These are phyloP conservation scores for Trifolium subterraneum DNA, from an alignment of 306 rosid genomes.

Conservation along the genomic window DNA sequence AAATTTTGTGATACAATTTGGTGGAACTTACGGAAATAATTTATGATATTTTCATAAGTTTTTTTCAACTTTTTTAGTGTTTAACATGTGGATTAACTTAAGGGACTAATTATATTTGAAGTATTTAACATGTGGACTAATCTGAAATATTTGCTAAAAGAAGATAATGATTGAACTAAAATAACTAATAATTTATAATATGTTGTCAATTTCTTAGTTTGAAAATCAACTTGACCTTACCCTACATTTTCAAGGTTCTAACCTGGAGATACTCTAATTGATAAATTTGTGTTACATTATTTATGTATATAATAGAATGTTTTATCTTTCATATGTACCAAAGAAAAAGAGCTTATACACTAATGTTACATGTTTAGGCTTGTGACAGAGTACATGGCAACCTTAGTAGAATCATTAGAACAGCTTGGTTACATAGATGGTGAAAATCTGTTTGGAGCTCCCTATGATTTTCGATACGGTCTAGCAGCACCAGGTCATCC, in stretches of 20 bases:
- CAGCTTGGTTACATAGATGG: conserved; percentile 68
- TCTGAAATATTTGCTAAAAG: not conserved
- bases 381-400: conserved; percentile 73
- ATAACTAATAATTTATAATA: not conserved
- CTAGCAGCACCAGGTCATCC: conserved; percentile 78
- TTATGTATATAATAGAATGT: not conserved
- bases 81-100: not conserved
- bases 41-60: too few relatives aligned
- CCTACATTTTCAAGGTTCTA: not conserved
- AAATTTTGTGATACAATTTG: too few relatives aligned
- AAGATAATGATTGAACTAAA: not conserved
- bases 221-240: not conserved
- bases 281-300: not conserved
- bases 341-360: not conserved
- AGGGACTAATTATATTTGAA: not conserved
- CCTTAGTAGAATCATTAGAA: conserved; percentile 66
- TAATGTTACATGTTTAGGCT: conserved; percentile 46
- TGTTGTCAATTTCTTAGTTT: not conserved
- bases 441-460: conserved; percentile 83
- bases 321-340: not conserved
- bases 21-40: too few relatives aligned
- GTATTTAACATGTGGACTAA: not conserved
- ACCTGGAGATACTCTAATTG: not conserved
- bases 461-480: conserved; percentile 90
- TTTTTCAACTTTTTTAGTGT: too few relatives aligned